Base-by-base conservation (phyloP, 2,329 filamentous ascomycete species). In the Remersonia thermophila region DNA sequence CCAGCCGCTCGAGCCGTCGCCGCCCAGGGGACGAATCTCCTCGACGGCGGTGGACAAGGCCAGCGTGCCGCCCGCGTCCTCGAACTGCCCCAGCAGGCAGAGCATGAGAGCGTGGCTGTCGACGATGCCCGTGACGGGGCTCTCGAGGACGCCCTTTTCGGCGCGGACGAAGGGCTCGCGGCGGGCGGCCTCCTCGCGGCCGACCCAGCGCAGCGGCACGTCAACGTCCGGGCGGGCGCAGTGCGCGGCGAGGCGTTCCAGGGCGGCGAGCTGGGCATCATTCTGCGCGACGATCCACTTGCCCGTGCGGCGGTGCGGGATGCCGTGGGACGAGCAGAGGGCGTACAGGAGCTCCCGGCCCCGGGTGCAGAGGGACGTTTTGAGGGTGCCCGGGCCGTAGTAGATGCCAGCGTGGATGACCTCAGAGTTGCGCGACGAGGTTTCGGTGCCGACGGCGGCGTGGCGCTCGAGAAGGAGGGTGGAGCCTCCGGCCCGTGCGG, bases 201-300 rank as follows among this genome's bases (percentile, higher is more conserved):
- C 55, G 1, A 96, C 60, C 62, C 85, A 91, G 7, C 75, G 66
- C 26, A 80, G 80, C 1, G 85, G 83, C 0, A 93, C 80, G 66
- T 38, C 30, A 60, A 63, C 17, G 38, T 49, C 39, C 5, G 20
- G 20, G 42, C 46, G 26, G 1, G 50, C 41, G 43, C 63, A 71
- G 33, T 69, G 60, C 8, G 52, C 53, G 43, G 70, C 60, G 14
- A 80, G 57, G 14, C 52, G 55, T 46, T 77, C 59, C 2, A 71
- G 72, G 30, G 73, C 74, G n/a, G 63, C 67, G 53, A 73, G 69
- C 62, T 96, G 83, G 32, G 61, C 62, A 1, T 67, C 66, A 35
- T 77, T 80, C 62, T 96, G 91, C 1, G 89, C 89, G 1, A 96
- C 83, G 50, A 96, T 82, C 87, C 89, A 95, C 64, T 95, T 96